These are phyloP conservation scores for Rhypophila decipiens DNA, from an alignment of 495 filamentous ascomycete genomes.

Conservation along the genomic window DNA sequence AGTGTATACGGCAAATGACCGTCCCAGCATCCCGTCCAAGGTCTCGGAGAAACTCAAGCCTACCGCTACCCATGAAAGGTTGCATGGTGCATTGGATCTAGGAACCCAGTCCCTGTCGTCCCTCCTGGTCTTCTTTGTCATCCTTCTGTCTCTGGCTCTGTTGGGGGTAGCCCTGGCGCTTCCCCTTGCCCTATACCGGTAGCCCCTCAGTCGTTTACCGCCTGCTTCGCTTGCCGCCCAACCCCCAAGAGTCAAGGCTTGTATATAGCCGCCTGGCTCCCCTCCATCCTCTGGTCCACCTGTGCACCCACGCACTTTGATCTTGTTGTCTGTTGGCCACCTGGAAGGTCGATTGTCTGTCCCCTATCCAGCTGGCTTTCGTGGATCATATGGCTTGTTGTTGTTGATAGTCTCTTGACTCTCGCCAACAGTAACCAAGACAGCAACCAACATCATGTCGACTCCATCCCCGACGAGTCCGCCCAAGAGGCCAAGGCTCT, in stretches of 20 bases:
- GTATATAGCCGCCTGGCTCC: slow-evolving; percentile 12
- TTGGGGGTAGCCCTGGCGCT: slow-evolving; percentile 11
- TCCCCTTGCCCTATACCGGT: slow-evolving; percentile 3
- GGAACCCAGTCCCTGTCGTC: too few relatives aligned
- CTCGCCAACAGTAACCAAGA: slow-evolving; percentile 1
- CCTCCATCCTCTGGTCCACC: slow-evolving; percentile 3
- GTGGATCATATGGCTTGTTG: neutral
- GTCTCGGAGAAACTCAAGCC: too few relatives aligned
- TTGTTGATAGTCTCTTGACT: neutral
- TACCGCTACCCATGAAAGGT: too few relatives aligned
- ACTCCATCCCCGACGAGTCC: slow-evolving; percentile 32
- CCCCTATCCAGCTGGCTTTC: slow-evolving; percentile 5
- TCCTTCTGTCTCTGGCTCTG: too few relatives aligned
- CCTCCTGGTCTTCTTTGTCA: too few relatives aligned
- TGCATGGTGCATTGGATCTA: too few relatives aligned
- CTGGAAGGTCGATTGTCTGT: slow-evolving; percentile 3
- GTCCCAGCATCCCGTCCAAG: too few relatives aligned
- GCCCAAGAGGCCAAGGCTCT: slow-evolving; percentile 67
- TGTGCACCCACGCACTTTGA: neutral
- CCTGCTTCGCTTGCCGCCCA: slow-evolving; percentile 2
- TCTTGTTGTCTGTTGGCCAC: slow-evolving; percentile 3
- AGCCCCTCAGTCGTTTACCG: neutral
- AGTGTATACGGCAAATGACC: too few relatives aligned
- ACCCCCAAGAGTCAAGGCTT: neutral
- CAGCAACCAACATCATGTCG: slow-evolving; percentile 21